Evolutionary conservation across 345 rosid species (phyloP).

Genomic region (Bruguiera gymnorhiza): DNA sequence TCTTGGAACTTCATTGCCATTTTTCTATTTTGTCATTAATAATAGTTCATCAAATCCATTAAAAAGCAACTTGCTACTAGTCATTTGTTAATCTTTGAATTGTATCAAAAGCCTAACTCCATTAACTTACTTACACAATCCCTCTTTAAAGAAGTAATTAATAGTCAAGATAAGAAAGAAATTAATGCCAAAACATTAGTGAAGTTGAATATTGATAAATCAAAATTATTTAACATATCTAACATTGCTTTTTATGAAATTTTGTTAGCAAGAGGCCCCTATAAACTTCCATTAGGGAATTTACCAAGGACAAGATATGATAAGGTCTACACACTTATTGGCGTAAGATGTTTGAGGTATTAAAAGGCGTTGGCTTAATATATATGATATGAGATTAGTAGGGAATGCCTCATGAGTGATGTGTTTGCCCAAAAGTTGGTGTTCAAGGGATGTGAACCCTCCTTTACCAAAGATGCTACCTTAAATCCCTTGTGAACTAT

Average conservation of each 20-base stretch:
- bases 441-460: slow-evolving; percentile 53
- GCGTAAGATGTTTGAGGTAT: slow-evolving; percentile 42
- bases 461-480: slow-evolving; percentile 46
- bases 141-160: slow-evolving; percentile 25
- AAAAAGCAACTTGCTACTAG: slow-evolving; percentile 30
- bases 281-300: slow-evolving; percentile 43
- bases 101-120: slow-evolving; percentile 37
- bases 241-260: slow-evolving; percentile 19
- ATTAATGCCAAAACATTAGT: background rate
- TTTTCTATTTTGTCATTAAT: too few species aligned
- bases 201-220: background rate
- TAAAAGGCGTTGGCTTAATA: slow-evolving; percentile 41
- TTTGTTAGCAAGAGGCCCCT: slow-evolving; percentile 37
- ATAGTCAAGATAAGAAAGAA: background rate
- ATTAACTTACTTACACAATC: slow-evolving; percentile 35
- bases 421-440: slow-evolving; percentile 46
- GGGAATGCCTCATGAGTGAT: slow-evolving; percentile 45
- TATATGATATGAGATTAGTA: slow-evolving; percentile 43
- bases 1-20: too few species aligned
- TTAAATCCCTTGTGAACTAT: slow-evolving; percentile 31
- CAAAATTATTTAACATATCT: background rate
- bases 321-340: slow-evolving; percentile 31
- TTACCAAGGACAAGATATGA: slow-evolving; percentile 35
- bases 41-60: slow-evolving; percentile 26
- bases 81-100: slow-evolving; percentile 25